Percentiles rank a stretch among this genome's conserved stretches.
phyloP scores from a whole-genome alignment of 2,329 filamentous ascomycete genomes.

The Rosellinia necatrix region DNA sequence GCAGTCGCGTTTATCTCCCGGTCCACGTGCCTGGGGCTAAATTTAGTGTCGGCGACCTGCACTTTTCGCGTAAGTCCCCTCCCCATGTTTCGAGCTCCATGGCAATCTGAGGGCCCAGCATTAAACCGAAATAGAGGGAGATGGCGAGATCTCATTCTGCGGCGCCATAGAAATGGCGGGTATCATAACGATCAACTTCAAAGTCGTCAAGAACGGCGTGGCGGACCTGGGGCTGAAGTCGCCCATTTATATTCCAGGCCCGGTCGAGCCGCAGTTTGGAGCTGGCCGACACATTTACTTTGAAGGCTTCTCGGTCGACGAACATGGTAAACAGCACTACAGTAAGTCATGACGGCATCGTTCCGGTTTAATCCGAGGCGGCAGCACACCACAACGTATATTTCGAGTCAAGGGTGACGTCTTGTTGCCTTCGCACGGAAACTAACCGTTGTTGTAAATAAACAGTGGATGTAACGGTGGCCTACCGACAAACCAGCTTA shows the following conservation, averaged over 20 bases:
- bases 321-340: slow-evolving; percentile 87
- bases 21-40: slow-evolving; percentile 87
- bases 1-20: slow-evolving; percentile 83
- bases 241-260: slow-evolving; percentile 84
- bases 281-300: slow-evolving; percentile 83
- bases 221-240: slow-evolving; percentile 75
- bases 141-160: slow-evolving; percentile 88
- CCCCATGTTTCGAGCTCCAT: not conserved
- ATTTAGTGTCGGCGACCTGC: slow-evolving; percentile 86
- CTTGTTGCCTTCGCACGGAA: not conserved
- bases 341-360: slow-evolving; percentile 31
- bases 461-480: slow-evolving; percentile 77
- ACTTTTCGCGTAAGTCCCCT: slow-evolving; percentile 67
- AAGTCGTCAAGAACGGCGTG: slow-evolving; percentile 82
- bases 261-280: slow-evolving; percentile 86
- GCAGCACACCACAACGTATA: not conserved
- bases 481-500: slow-evolving; percentile 81
- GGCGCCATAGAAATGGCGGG: slow-evolving; percentile 95
- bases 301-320: slow-evolving; percentile 88
- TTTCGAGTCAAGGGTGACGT: not conserved
- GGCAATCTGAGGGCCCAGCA: slow-evolving; percentile 1
- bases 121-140: slow-evolving; percentile 61
- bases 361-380: not conserved
- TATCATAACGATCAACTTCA: slow-evolving; percentile 87
- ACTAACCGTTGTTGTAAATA: not conserved